These are phyloP conservation scores for Venturia nashicola DNA, from an alignment of 2,329 filamentous ascomycete species.

Conservation along the genomic window DNA sequence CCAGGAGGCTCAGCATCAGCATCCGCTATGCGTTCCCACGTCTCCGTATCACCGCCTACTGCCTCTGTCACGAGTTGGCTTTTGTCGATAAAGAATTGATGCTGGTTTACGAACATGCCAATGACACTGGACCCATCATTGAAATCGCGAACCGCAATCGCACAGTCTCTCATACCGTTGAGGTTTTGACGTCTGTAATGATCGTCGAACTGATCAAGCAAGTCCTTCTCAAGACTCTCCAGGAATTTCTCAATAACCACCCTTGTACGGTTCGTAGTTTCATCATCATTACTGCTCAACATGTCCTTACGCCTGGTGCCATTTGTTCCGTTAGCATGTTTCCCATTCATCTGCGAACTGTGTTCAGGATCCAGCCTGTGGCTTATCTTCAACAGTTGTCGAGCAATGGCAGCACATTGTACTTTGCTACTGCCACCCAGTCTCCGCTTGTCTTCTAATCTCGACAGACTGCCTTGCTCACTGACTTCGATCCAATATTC, in stretches of 20 bases:
- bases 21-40: constrained; percentile 85
- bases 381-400: constrained; percentile 88
- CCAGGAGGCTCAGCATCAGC: constrained; percentile 85
- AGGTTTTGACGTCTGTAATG: constrained; percentile 93
- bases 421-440: constrained; percentile 88
- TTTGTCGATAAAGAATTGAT: constrained; percentile 97
- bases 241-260: constrained; percentile 95
- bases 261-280: constrained; percentile 47
- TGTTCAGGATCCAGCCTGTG: constrained; percentile 66
- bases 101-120: constrained; percentile 93
- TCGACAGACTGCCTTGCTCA: constrained; percentile 73
- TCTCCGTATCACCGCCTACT: constrained; percentile 56
- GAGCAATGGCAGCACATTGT: constrained; percentile 82
- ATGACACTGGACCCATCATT: constrained; percentile 93
- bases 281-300: constrained; percentile 18
- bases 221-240: constrained; percentile 87
- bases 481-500: constrained; percentile 95
- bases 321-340: constrained; percentile 16
- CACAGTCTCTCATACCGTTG: constrained; percentile 95
- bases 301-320: constrained; percentile 30
- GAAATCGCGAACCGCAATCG: constrained; percentile 88
- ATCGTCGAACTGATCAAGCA: constrained; percentile 92
- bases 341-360: constrained; percentile 3
- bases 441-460: constrained; percentile 78
- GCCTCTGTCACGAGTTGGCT: constrained; percentile 87